Percentiles rank a stretch among this genome's conserved stretches.
Evolutionary conservation across 2,329 filamentous ascomycete species (phyloP).

Genomic region (Calycina marina): DNA sequence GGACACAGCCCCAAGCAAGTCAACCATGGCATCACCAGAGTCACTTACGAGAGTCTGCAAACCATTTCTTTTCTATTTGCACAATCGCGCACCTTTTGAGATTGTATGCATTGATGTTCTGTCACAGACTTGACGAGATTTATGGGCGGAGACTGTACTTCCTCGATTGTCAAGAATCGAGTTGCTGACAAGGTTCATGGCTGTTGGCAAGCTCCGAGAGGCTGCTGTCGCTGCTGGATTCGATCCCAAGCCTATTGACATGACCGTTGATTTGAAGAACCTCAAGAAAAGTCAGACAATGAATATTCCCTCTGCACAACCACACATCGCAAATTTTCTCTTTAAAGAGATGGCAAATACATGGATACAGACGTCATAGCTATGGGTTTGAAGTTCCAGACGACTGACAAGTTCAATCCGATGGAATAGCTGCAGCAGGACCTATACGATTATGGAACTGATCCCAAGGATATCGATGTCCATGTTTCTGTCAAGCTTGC

Average conservation of each 20-base stretch:
- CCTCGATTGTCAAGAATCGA: not conserved
- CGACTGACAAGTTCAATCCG: not conserved
- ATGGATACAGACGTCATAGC: not conserved
- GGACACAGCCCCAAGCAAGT: too few relatives aligned
- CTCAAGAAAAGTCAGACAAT: not conserved
- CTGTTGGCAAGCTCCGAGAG: conserved; percentile 33
- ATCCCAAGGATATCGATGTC: conserved; percentile 4
- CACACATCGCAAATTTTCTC: not conserved
- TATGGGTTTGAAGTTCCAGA: not conserved
- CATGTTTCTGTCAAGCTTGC: conserved; percentile 4
- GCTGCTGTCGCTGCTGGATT: conserved; percentile 28
- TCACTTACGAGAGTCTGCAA: too few relatives aligned
- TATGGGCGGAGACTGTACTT: conserved; percentile 2
- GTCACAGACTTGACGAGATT: conserved; percentile 2
- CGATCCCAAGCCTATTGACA: conserved; percentile 23
- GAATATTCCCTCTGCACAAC: not conserved
- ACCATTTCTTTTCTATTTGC: too few relatives aligned
- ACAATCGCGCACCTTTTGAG: too few relatives aligned
- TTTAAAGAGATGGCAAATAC: not conserved
- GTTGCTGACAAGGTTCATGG: conserved; percentile 37
- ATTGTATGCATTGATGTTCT: not conserved
- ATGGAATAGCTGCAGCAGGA: not conserved
- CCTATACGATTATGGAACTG: conserved; percentile 1
- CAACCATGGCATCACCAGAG: too few relatives aligned
- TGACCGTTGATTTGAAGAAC: conserved; percentile 1